These are phyloP conservation scores for Orbilia blumenaviensis DNA, from an alignment of 2,329 filamentous ascomycete genomes.

Conservation along the genomic window DNA sequence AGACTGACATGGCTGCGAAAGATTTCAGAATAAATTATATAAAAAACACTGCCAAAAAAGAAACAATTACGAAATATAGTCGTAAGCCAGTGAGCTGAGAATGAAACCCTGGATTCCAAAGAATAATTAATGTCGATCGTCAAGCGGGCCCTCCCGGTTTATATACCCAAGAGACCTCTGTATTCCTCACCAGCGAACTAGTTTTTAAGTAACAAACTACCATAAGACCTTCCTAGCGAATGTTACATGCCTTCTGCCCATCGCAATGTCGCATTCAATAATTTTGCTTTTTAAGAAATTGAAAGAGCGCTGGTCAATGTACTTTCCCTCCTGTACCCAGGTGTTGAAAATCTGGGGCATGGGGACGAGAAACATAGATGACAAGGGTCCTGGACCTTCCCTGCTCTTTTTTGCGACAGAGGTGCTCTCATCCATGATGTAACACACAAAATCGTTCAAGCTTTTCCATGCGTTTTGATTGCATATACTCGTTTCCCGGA, in stretches of 20 bases:
- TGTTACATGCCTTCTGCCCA: conserved; percentile 19
- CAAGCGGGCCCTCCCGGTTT: conserved; percentile 11
- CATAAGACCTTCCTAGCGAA: conserved; percentile 11
- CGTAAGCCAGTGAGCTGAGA: conserved; percentile 1
- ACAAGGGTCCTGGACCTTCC: conserved; percentile 17
- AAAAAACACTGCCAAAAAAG: conserved; percentile 2
- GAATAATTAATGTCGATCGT: conserved; percentile 20
- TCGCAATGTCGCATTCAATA: conserved; percentile 35
- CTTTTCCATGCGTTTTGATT: conserved; percentile 3
- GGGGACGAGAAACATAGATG: conserved; percentile 23
- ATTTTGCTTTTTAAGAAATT: conserved; percentile 25
- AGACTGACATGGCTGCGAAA: neutral
- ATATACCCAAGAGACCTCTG: conserved; percentile 24
- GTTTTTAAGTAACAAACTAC: neutral
- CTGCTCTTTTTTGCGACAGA: conserved; percentile 23
- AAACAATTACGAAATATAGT: neutral
- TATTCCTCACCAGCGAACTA: neutral
- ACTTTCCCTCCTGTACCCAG: conserved; percentile 20
- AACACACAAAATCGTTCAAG: conserved; percentile 28
- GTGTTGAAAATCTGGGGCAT: conserved; percentile 33
- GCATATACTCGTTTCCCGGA: neutral
- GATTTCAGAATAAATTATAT: neutral
- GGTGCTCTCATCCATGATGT: conserved; percentile 37
- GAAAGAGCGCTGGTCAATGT: conserved; percentile 1
- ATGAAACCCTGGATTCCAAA: conserved; percentile 2